Base-by-base conservation (phyloP, 2,329 filamentous ascomycete genomes). In the Cyanodermella asteris region DNA sequence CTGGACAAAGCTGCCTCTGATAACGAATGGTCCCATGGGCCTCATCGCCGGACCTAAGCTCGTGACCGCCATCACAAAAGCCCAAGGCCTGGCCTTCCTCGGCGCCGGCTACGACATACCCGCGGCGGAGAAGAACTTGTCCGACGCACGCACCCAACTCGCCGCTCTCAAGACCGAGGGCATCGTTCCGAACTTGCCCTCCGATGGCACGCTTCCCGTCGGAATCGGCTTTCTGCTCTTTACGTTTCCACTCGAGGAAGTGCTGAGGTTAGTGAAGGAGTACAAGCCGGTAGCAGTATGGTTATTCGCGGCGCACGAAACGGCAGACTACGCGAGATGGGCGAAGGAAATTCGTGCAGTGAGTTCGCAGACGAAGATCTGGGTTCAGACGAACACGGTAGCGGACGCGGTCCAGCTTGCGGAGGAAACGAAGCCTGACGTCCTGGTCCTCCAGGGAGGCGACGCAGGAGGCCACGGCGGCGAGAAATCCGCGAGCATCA, bases 11-110 rank as follows among this genome's bases (percentile, higher is more conserved):
- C 36, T 46, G 3, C 70, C 69, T 5, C 44, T 75, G 12, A 55
- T 80, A 16, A 51, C 59, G 22, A 53, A 56, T 18, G 72, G 70
- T 2, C 74, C 74, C 0, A 78, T 81, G 73, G 61, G 69, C 22
- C 53, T 67, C 18, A 64, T 77, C 27, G 51, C 57, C 36, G 56
- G 43, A 38, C 59, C 42, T 31, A 55, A 40, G 1, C 55, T 78
- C 3, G 66, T 70, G 3, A 49, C 67, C 16, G 59, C 65, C 21
- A 58, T 76, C 9, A 67, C 62, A 3, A 47, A 46, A 35, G 59
- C 62, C 16, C 56, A 59, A 5, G 59, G 58, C 4, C 31, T 62
- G 2, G 62, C 51, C 4, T 53, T 80, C 34, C 53, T 65, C n/a
- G 49, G 51, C 1, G 67, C 64, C 2, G 70, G 68, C 3, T 78